Conservation (phyloP, 768 basidiomycete species). For the Rickenella mellea region DNA sequence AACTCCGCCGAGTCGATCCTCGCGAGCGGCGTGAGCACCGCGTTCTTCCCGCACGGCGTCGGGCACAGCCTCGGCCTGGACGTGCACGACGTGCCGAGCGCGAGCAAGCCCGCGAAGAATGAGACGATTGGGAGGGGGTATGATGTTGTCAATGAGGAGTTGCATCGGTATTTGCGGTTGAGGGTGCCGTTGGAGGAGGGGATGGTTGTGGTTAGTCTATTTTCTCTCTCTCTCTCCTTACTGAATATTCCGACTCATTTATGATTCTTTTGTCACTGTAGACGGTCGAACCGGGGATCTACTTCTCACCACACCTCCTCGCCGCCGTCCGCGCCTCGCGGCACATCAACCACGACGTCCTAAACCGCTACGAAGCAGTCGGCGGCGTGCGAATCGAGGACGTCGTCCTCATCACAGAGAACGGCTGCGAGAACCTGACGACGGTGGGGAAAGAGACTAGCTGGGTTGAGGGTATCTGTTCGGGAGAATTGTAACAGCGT, state of each 20-base stretch:
- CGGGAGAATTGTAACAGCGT: slow-evolving; percentile 46
- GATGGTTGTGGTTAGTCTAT: slow-evolving; percentile 77
- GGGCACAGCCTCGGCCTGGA: slow-evolving; percentile 91
- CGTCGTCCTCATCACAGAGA: slow-evolving; percentile 67
- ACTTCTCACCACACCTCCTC: slow-evolving; percentile 78
- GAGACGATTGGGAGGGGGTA: slow-evolving; percentile 32
- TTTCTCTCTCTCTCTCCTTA: background rate
- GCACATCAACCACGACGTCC: slow-evolving; percentile 59
- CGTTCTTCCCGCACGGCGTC: slow-evolving; percentile 92
- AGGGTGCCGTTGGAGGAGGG: slow-evolving; percentile 60
- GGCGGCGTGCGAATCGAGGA: slow-evolving; percentile 95
- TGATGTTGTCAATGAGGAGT: slow-evolving; percentile 38
- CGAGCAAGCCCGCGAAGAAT: slow-evolving; percentile 62
- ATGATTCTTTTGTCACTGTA: slow-evolving; percentile 18
- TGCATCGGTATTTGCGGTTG: slow-evolving; percentile 76
- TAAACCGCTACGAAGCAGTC: slow-evolving; percentile 66
- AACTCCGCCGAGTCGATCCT: slow-evolving; percentile 63
- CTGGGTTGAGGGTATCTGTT: slow-evolving; percentile 78
- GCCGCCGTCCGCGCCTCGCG: slow-evolving; percentile 49
- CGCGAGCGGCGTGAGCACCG: slow-evolving; percentile 63
- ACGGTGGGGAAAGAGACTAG: slow-evolving; percentile 73
- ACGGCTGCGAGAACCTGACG: slow-evolving; percentile 78
- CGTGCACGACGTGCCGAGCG: slow-evolving; percentile 84
- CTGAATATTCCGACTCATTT: background rate
- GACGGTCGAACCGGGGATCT: slow-evolving; percentile 88